phyloP scores from a whole-genome alignment of 2,329 filamentous ascomycete species.

The Trichophyton benhamiae region DNA sequence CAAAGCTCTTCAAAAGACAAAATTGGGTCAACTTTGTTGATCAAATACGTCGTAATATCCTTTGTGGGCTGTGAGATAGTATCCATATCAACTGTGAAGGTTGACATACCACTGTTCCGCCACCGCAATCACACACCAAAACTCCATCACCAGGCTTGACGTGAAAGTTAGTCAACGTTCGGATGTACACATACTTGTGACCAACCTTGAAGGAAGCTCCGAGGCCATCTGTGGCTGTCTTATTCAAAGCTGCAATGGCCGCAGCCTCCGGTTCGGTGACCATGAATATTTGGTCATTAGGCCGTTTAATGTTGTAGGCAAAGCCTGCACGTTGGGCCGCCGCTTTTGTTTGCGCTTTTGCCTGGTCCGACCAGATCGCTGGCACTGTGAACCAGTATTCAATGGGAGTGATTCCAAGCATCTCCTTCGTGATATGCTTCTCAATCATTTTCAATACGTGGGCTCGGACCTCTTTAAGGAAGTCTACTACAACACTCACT shows the following conservation, averaged over 20 bases:
- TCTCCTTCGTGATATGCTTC: slow-evolving; percentile 12
- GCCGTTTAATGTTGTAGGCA: slow-evolving; percentile 2
- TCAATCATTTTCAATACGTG: slow-evolving; percentile 2
- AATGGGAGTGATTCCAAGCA: slow-evolving; percentile 9
- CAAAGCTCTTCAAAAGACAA: slow-evolving; percentile 13
- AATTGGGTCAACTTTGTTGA: slow-evolving; percentile 3
- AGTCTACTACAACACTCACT: background rate
- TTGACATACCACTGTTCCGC: background rate
- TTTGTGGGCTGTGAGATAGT: background rate
- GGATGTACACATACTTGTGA: background rate
- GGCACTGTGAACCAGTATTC: slow-evolving; percentile 16
- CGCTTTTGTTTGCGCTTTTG: slow-evolving; percentile 10
- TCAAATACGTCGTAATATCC: background rate
- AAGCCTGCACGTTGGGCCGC: slow-evolving; percentile 14
- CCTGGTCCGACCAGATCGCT: slow-evolving; percentile 13
- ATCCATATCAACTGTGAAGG: too few relatives aligned
- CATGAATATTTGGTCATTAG: slow-evolving; percentile 12
- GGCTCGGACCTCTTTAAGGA: background rate
- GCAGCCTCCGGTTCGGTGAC: slow-evolving; percentile 15
- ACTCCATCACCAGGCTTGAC: background rate
- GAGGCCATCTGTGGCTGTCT: background rate
- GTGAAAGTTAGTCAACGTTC: background rate
- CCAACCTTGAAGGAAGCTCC: slow-evolving; percentile 1
- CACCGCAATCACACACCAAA: background rate
- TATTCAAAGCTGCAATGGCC: slow-evolving; percentile 7